Evolutionary conservation across 2,329 filamentous ascomycete genomes (phyloP).

Genomic region (Raffaelea arxii): DNA sequence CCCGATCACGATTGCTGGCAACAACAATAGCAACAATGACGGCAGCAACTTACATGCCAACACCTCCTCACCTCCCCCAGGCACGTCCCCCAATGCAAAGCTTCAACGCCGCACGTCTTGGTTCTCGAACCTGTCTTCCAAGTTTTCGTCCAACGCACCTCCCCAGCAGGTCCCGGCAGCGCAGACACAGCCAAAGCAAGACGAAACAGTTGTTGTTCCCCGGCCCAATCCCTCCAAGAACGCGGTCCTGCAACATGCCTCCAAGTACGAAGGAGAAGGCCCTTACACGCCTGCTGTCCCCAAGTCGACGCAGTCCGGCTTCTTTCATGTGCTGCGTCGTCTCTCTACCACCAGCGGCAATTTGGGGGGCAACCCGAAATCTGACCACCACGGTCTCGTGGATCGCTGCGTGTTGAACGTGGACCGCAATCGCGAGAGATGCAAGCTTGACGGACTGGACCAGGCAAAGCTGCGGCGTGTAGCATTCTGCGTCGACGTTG

Average conservation of each 20-base stretch:
- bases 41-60: neutral
- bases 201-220: constrained; percentile 36
- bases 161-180: constrained; percentile 25
- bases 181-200: constrained; percentile 24
- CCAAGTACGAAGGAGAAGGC: constrained; percentile 46
- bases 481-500: constrained; percentile 93
- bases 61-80: neutral
- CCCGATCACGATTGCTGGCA: constrained; percentile 2
- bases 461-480: constrained; percentile 76
- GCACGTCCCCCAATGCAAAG: no score
- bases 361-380: constrained; percentile 34
- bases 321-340: constrained; percentile 74
- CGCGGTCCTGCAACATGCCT: constrained; percentile 48
- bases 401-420: constrained; percentile 78
- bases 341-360: constrained; percentile 55
- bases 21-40: no score
- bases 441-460: constrained; percentile 68
- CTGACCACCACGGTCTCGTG: constrained; percentile 60
- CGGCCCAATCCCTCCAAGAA: constrained; percentile 43
- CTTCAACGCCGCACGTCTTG: constrained; percentile 62
- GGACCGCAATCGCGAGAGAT: constrained; percentile 69
- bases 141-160: constrained; percentile 57
- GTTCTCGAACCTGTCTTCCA: constrained; percentile 89
- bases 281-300: constrained; percentile 70
- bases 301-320: constrained; percentile 51